Conservation (phyloP, 352 stramenopile genomes). For the Phytophthora foliorum region DNA sequence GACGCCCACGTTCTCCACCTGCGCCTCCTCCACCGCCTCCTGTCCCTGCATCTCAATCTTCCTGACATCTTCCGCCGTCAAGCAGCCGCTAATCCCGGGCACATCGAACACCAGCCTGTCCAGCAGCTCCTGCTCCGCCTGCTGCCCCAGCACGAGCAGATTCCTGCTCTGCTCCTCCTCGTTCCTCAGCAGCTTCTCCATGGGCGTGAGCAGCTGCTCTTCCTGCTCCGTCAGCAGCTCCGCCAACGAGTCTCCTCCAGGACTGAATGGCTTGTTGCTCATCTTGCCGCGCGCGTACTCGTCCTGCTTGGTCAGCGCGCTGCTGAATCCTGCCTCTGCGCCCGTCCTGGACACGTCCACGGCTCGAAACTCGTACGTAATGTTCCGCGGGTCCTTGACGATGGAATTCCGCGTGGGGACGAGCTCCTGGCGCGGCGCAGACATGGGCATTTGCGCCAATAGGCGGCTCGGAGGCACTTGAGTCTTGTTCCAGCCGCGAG, state of each 20-base stretch:
- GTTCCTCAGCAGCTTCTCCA: slow-evolving; percentile 26
- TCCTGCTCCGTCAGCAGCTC: slow-evolving; percentile 23
- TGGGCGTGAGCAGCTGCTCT: slow-evolving; percentile 8
- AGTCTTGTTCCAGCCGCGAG: slow-evolving; percentile 29
- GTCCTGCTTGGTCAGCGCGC: slow-evolving; percentile 77
- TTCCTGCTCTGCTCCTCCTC: slow-evolving; percentile 54
- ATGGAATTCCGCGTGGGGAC: slow-evolving; percentile 56
- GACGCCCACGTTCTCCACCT: slow-evolving; percentile 53
- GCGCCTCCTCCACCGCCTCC: background rate
- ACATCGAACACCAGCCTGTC: slow-evolving; percentile 60
- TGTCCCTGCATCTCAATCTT: slow-evolving; percentile 30
- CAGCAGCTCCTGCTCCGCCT: slow-evolving; percentile 44
- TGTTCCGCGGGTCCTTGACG: slow-evolving; percentile 58
- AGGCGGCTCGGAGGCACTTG: slow-evolving; percentile 55
- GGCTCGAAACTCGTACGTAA: slow-evolving; percentile 72
- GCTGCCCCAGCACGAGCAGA: slow-evolving; percentile 38
- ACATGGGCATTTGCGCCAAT: slow-evolving; percentile 81
- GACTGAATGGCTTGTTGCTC: slow-evolving; percentile 79
- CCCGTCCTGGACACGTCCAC: slow-evolving; percentile 43
- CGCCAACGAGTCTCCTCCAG: slow-evolving; percentile 70
- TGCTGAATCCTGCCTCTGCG: slow-evolving; percentile 65
- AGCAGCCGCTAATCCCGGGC: slow-evolving; percentile 60
- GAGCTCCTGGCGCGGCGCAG: slow-evolving; percentile 58
- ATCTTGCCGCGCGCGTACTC: slow-evolving; percentile 85
- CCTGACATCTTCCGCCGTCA: slow-evolving; percentile 61